Conservation (phyloP, 2,329 filamentous ascomycete species). For the Aspergillus udagawae region DNA sequence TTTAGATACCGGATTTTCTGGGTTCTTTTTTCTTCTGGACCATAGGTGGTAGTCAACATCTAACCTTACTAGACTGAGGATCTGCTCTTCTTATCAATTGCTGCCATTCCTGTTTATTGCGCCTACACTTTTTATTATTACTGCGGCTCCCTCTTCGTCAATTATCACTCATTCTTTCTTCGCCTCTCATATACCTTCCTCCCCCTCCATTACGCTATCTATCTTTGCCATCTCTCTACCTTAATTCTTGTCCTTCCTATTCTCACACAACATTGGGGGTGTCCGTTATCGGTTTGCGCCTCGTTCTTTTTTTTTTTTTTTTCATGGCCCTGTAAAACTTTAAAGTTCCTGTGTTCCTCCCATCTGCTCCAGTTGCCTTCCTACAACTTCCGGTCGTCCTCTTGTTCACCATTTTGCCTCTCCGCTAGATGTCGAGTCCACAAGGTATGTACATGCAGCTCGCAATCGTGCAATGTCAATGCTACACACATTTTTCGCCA, state of each 20-base stretch:
- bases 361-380: constrained; percentile 9
- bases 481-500: background rate
- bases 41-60: background rate
- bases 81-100: constrained; percentile 3
- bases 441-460: constrained; percentile 13
- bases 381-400: background rate
- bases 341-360: background rate
- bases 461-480: background rate
- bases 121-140: constrained; percentile 9
- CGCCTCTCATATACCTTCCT: constrained; percentile 11
- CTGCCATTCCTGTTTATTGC: constrained; percentile 9
- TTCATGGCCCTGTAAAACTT: constrained; percentile 6
- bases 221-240: constrained; percentile 3
- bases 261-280: background rate
- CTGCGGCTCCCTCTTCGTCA: background rate
- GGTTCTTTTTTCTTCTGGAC: background rate
- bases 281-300: background rate
- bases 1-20: background rate
- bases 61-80: constrained; percentile 13
- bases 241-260: constrained; percentile 6
- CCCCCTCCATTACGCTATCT: background rate
- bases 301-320: background rate
- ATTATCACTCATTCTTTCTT: constrained; percentile 1
- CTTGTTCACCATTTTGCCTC: background rate
- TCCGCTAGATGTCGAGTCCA: constrained; percentile 17